phyloP scores from a whole-genome alignment of 331 rosid species.

The Cydonia oblonga region DNA sequence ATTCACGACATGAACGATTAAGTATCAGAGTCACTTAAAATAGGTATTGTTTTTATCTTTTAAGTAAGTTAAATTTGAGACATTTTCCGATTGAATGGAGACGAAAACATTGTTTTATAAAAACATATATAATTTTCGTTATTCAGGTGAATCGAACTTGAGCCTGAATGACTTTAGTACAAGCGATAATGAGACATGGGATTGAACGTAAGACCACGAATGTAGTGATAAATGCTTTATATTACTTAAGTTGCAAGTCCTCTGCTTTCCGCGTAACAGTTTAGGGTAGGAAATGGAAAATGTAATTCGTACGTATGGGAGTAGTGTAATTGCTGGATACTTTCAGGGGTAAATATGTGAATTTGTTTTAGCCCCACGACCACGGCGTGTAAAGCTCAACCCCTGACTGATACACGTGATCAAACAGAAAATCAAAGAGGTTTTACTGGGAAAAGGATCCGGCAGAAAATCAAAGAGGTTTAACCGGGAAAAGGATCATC shows the following conservation, averaged over 20 bases:
- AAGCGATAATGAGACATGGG: background rate
- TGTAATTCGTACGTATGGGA: background rate
- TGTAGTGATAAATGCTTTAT: no score
- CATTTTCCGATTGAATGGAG: background rate
- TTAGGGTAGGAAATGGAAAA: background rate
- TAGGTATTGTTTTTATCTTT: fast-evolving
- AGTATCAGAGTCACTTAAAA: background rate
- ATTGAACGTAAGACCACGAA: background rate
- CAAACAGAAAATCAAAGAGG: conserved; percentile 11
- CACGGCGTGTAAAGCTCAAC: conserved; percentile 12
- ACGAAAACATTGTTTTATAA: no score
- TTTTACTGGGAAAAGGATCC: background rate
- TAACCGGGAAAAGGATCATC: no score
- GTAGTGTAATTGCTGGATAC: no score
- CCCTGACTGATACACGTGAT: conserved; percentile 16
- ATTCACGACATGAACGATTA: background rate
- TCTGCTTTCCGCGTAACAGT: fast-evolving
- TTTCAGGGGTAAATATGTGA: no score
- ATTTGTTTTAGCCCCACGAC: background rate
- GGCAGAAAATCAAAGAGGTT: conserved; percentile 8
- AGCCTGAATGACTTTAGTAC: background rate
- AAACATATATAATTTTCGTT: no score
- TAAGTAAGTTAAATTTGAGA: background rate
- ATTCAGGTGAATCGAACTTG: no score
- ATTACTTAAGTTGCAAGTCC: background rate